Percentiles rank a stretch among this genome's conserved stretches.
phyloP scores from a whole-genome alignment of 1,284 basidiomycete species.

The Austroboletus novae-zelandiae region DNA sequence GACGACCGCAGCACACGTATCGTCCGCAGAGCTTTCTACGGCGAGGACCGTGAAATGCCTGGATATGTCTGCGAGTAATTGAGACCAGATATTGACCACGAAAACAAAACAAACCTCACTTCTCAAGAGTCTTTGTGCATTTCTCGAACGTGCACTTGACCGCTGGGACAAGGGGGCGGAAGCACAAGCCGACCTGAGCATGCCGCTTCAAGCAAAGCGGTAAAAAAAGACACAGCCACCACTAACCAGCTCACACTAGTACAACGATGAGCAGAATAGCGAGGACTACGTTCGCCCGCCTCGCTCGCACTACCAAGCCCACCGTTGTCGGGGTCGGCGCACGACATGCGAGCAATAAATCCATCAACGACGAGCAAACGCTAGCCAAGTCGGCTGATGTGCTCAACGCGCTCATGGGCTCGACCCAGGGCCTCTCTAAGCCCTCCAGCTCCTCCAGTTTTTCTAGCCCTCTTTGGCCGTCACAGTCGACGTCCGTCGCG shows the following conservation, averaged over 20 bases:
- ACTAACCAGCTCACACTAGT: too few species aligned
- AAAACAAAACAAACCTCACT: not conserved
- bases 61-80: not conserved
- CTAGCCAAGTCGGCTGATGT: slow-evolving; percentile 22
- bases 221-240: too few species aligned
- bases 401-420: slow-evolving; percentile 22
- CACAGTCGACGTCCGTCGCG: not conserved
- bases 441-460: not conserved
- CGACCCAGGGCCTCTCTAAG: slow-evolving; percentile 12
- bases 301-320: not conserved
- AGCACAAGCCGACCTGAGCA: too few species aligned
- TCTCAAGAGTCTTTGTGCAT: not conserved
- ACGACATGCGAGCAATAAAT: slow-evolving; percentile 15
- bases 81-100: not conserved
- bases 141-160: not conserved
- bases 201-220: too few species aligned
- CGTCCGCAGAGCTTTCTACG: slow-evolving; percentile 85
- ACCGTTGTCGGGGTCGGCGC: not conserved
- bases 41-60: slow-evolving; percentile 68
- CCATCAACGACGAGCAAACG: slow-evolving; percentile 22
- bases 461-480: not conserved
- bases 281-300: not conserved
- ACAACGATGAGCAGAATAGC: too few species aligned
- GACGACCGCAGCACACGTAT: slow-evolving; percentile 85
- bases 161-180: too few species aligned